Evolutionary conservation across 345 rosid genomes (phyloP), one percentile per base, ranked within the genome.

Genomic region (Corchorus capsularis): DNA sequence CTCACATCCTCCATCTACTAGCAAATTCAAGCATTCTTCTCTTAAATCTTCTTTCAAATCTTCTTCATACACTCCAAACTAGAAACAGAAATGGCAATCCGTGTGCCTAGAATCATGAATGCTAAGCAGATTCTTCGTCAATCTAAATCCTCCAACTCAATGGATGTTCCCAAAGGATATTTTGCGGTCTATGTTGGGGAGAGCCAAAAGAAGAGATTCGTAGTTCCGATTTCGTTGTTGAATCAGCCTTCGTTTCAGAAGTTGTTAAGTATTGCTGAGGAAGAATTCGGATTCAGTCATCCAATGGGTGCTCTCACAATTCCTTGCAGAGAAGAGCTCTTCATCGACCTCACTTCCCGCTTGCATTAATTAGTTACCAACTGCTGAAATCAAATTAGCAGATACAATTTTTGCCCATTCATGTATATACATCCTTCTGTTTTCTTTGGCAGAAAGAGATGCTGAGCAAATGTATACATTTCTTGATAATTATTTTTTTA

Each of bases 311-410:
- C 85, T 63, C 81, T 87, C 37, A 84, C 83, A 9, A 81, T 83
- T 59, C 86, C 86, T 22, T 87, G 88, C 74, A 73, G 67, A 59
- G 88, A 87, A 85, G 81, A 84, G 41, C 17, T 53, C 11, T 84
- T 82, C 61, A 73, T 80, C 41, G 64, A 77, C 22, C 79, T 83
- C 55, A 80, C 82, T 76, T 85, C 85, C 71, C 52, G 19, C 45
- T 59, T 71, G 65, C 32, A 64, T 55, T 77, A 3, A 32, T 11
- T n/a, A 6, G 14, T 12, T 39, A 43, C 13, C 43, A 39, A 69
- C 22, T 17, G 16, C 0, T n/a, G 19, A 2, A 35, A 61, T 19
- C 22, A 41, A 45, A 45, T 45, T 9, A 50, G n/a, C 50, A n/a
- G 6, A 54, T 9, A n/a, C 46, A 69, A 17, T 2, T 75, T 75